These are phyloP conservation scores for Cryptosporidium muris DNA, from an alignment of 169 alveolate species.

Conservation along the genomic window DNA sequence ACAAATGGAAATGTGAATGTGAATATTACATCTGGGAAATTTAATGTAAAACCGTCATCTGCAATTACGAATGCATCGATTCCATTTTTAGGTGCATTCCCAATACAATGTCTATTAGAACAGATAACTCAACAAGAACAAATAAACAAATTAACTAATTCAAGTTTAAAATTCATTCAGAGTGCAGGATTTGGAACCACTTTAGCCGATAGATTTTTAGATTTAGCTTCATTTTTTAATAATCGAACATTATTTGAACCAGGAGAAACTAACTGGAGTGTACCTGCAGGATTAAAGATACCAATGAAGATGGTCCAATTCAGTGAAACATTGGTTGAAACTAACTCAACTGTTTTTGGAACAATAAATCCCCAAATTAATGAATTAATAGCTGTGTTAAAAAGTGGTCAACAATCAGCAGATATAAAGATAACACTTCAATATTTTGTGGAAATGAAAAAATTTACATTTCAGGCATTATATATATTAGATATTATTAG, in stretches of 20 bases:
- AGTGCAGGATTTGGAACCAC: conserved; percentile 53
- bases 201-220: conserved; percentile 22
- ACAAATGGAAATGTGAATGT: conserved; percentile 60
- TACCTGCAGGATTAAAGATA: conserved; percentile 25
- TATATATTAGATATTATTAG: conserved; percentile 25
- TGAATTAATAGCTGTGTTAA: not conserved
- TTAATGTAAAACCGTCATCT: conserved; percentile 9
- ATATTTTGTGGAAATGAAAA: conserved; percentile 32
- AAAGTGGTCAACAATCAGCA: conserved; percentile 31
- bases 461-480: conserved; percentile 16
- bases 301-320: conserved; percentile 2
- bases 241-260: conserved; percentile 37
- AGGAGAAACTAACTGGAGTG: conserved; percentile 12
- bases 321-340: conserved; percentile 28
- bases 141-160: conserved; percentile 4
- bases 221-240: conserved; percentile 15
- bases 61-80: conserved; percentile 43
- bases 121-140: conserved; percentile 33
- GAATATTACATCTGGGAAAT: conserved; percentile 37
- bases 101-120: conserved; percentile 49
- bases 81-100: conserved; percentile 58
- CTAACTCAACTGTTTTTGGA: conserved; percentile 11
- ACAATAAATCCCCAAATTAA: conserved; percentile 35
- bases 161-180: conserved; percentile 8
- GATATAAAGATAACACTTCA: conserved; percentile 12